A percentile compares a stretch with the other conserved stretches of the same genome.
phyloP scores from a whole-genome alignment of 2,329 filamentous ascomycete species.

The Chaetomium olivaceum region DNA sequence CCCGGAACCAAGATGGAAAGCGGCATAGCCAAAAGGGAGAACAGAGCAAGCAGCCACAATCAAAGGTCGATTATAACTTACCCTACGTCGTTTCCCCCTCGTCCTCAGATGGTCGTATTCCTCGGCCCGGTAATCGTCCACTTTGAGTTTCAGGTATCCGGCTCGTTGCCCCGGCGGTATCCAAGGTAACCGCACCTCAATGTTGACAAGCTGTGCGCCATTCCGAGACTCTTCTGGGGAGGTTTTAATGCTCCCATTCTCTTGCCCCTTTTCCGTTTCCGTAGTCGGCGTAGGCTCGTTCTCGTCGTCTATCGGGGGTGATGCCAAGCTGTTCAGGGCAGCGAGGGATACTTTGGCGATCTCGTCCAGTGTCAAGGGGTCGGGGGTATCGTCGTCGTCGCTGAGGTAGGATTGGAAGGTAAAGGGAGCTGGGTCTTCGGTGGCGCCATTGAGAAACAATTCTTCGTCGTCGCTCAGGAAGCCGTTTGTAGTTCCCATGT shows the following conservation, averaged over 20 bases:
- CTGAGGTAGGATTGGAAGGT: conserved; percentile 31
- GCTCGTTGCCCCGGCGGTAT: conserved; percentile 21
- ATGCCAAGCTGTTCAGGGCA: background rate
- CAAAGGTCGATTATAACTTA: conserved; percentile 19
- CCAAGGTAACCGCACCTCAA: conserved; percentile 29
- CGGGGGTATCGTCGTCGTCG: conserved; percentile 28
- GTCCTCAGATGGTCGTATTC: conserved; percentile 10
- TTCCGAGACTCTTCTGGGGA: background rate
- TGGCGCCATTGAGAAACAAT: conserved; percentile 8
- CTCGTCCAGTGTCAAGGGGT: conserved; percentile 18
- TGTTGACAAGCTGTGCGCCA: conserved; percentile 13
- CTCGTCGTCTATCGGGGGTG: background rate
- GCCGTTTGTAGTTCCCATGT: conserved; percentile 22
- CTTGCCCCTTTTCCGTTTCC: background rate
- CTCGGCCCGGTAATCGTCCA: conserved; percentile 17
- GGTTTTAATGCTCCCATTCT: background rate
- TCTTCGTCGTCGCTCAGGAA: conserved; percentile 27
- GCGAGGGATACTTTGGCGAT: conserved; percentile 15
- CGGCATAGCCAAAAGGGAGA: background rate
- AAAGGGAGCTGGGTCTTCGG: conserved; percentile 18
- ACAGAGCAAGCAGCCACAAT: background rate
- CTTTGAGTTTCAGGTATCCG: conserved; percentile 22
- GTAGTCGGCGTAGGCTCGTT: background rate
- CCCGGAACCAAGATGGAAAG: background rate
- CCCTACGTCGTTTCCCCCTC: conserved; percentile 18